phyloP scores from a whole-genome alignment of 768 basidiomycete species.

The Serendipita sp. region DNA sequence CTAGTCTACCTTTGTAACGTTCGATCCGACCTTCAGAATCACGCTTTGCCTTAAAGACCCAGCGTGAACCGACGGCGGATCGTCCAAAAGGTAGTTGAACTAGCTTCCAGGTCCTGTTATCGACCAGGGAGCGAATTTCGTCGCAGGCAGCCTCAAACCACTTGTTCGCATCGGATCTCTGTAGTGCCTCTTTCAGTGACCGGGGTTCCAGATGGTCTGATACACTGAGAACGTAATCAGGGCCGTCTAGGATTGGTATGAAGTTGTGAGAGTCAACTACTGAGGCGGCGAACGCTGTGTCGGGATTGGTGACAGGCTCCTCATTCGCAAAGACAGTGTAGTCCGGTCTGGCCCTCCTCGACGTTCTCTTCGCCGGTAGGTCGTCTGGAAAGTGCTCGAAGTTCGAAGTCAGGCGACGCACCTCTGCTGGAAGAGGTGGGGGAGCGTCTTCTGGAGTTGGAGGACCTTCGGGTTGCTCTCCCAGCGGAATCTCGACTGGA shows the following conservation, averaged over 20 bases:
- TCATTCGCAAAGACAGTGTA: neutral
- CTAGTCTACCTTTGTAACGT: constrained; percentile 27
- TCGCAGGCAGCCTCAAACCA: constrained; percentile 16
- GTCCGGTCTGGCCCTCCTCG: neutral
- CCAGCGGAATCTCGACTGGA: too few relatives aligned
- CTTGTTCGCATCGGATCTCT: constrained; percentile 10
- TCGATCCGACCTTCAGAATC: constrained; percentile 22
- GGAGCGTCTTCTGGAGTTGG: neutral
- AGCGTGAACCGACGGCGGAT: constrained; percentile 24
- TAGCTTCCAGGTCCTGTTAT: constrained; percentile 8
- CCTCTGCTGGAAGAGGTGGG: neutral
- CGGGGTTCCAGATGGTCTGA: constrained; percentile 8
- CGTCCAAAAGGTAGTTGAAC: constrained; percentile 20
- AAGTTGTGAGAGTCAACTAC: neutral
- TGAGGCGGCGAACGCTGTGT: neutral
- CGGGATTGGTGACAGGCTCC: neutral
- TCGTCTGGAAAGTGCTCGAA: neutral
- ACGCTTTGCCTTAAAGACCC: constrained; percentile 20
- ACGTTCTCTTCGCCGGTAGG: neutral
- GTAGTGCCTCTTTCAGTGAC: constrained; percentile 12
- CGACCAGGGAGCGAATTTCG: constrained; percentile 15
- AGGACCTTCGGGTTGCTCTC: too few relatives aligned
- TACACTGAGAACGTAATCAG: constrained; percentile 4
- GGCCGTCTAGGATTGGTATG: neutral
- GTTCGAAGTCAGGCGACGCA: neutral